phyloP scores from a whole-genome alignment of 2,329 filamentous ascomycete species.

The Penicillium olsonii region DNA sequence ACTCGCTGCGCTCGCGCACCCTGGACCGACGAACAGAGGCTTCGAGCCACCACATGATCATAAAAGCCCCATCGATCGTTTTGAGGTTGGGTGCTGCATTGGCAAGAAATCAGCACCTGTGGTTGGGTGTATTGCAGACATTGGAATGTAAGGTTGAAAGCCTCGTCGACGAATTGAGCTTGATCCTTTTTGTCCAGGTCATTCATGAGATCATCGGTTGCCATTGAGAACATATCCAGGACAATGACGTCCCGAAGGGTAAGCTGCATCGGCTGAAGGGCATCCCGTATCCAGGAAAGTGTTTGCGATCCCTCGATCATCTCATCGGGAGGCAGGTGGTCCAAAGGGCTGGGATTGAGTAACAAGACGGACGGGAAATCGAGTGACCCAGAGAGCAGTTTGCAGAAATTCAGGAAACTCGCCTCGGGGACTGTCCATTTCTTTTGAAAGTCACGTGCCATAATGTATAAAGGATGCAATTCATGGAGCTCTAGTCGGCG shows the following conservation, averaged over 20 bases:
- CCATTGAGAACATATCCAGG: not conserved
- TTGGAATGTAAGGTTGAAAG: not conserved
- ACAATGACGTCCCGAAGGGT: not conserved
- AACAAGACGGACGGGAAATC: constrained; percentile 1
- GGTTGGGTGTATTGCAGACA: not conserved
- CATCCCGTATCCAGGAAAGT: not conserved
- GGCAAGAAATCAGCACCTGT: constrained; percentile 1
- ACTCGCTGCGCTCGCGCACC: not conserved
- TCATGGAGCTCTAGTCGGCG: not conserved
- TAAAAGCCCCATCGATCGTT: constrained; percentile 1
- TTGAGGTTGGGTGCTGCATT: not conserved
- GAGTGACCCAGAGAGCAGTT: not conserved
- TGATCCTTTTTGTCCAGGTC: too few relatives aligned
- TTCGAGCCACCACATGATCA: not conserved
- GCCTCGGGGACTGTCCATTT: not conserved
- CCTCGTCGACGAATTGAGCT: too few relatives aligned
- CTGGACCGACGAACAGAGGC: not conserved
- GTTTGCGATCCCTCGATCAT: constrained; percentile 1
- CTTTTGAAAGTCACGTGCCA: not conserved
- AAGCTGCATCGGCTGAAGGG: not conserved
- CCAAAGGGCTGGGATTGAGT: constrained; percentile 1
- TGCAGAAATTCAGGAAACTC: constrained; percentile 1
- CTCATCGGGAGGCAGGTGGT: not conserved
- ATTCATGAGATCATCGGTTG: not conserved
- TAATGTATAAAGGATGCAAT: not conserved